These are phyloP conservation scores for Neurospora sp. DNA, from an alignment of 495 filamentous ascomycete species.

Conservation along the genomic window DNA sequence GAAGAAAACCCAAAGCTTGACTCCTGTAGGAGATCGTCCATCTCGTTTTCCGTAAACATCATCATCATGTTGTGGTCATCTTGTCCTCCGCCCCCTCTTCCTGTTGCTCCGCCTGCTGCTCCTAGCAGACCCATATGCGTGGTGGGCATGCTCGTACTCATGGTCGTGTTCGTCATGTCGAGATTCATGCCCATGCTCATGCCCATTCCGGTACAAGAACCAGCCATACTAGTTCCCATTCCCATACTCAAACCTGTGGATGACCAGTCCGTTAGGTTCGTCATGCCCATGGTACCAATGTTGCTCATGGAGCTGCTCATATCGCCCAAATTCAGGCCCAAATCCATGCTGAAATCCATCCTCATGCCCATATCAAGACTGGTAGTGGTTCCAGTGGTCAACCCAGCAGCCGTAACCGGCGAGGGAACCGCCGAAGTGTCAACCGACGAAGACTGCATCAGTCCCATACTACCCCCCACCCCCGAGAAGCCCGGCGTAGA, in stretches of 20 bases:
- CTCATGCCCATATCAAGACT: background rate
- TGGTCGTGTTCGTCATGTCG: background rate
- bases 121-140: background rate
- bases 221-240: background rate
- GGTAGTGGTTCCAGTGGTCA: background rate
- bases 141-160: background rate
- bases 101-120: background rate
- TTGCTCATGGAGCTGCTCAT: background rate
- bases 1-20: slow-evolving; percentile 25
- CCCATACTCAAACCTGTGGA: background rate
- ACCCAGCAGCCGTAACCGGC: background rate
- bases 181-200: background rate
- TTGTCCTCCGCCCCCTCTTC: background rate
- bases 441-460: background rate
- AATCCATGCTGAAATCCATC: background rate
- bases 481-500: background rate
- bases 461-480: background rate
- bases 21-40: slow-evolving; percentile 29
- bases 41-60: slow-evolving; percentile 25
- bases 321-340: background rate
- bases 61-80: slow-evolving; percentile 16
- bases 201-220: background rate
- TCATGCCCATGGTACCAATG: background rate
- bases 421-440: background rate
- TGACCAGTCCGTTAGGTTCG: background rate